These are phyloP conservation scores for Coemansia sp. DNA, from an alignment of 192 early-diverging fungal species.

Conservation along the genomic window DNA sequence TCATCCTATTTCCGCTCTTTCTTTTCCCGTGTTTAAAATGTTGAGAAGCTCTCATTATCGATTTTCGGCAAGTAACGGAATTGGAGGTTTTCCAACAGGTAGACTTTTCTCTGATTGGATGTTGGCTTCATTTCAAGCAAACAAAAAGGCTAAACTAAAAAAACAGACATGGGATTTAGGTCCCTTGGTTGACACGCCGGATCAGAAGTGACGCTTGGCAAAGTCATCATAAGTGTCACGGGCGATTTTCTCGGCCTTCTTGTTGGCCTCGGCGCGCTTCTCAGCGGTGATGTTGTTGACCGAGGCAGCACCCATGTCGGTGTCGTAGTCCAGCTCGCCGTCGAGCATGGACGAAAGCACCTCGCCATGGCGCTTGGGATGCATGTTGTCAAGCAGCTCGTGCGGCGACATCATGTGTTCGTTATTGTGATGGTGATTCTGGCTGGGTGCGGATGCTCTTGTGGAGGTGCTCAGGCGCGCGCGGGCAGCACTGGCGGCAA, in stretches of 20 bases:
- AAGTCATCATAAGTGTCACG: conserved; percentile 21
- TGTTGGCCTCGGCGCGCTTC: conserved; percentile 20
- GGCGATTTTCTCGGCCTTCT: conserved; percentile 34
- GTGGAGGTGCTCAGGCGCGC: conserved; percentile 5
- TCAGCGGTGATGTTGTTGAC: conserved; percentile 48
- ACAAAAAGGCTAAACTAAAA: not conserved
- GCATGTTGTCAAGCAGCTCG: conserved; percentile 42
- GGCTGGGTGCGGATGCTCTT: not conserved
- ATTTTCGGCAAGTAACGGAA: not conserved
- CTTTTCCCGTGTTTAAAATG: too few relatives aligned
- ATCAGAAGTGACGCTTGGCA: conserved; percentile 22
- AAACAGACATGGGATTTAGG: not conserved
- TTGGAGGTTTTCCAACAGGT: not conserved
- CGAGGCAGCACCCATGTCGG: conserved; percentile 43
- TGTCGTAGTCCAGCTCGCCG: conserved; percentile 53
- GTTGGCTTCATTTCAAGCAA: too few relatives aligned
- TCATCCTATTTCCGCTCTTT: not conserved
- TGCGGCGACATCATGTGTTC: conserved; percentile 13
- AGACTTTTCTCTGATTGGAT: too few relatives aligned
- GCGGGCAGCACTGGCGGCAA: not conserved
- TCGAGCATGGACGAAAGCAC: conserved; percentile 48
- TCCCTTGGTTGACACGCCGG: not conserved
- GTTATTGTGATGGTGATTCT: conserved; percentile 4
- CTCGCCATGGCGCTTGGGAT: conserved; percentile 35
- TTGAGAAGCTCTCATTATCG: not conserved